A percentile compares a stretch with the other conserved stretches of the same genome.
Conservation (phyloP, 2,329 filamentous ascomycete genomes). For the Neodidymelliopsis sp. region DNA sequence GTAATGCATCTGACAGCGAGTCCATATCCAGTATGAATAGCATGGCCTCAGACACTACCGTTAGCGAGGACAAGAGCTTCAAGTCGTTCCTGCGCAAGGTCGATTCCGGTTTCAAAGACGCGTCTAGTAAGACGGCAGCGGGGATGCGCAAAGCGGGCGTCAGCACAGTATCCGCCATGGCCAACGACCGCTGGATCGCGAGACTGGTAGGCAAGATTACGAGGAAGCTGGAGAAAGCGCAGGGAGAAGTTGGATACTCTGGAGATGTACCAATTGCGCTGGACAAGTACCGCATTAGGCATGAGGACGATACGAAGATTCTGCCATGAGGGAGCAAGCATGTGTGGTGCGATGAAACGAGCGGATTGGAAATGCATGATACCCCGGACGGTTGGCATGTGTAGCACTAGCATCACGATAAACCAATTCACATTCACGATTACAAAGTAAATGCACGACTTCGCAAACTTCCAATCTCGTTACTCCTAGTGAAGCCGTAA, state of each 20-base stretch:
- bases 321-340: constrained; percentile 37
- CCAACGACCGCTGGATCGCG: constrained; percentile 64
- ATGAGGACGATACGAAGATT: constrained; percentile 46
- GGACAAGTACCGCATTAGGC: constrained; percentile 47
- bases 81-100: constrained; percentile 36
- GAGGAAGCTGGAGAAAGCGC: constrained; percentile 57
- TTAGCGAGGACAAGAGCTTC: constrained; percentile 30
- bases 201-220: constrained; percentile 61
- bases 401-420: constrained; percentile 2
- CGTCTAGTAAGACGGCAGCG: constrained; percentile 50
- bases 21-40: constrained; percentile 22
- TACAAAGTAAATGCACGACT: too few relatives aligned
- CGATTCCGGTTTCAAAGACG: constrained; percentile 41
- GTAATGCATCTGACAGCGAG: constrained; percentile 30
- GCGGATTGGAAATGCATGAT: constrained; percentile 14
- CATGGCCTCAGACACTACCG: constrained; percentile 29
- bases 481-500: too few relatives aligned
- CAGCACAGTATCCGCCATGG: constrained; percentile 51
- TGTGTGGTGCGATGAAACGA: neutral
- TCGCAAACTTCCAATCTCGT: too few relatives aligned
- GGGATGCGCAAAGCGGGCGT: constrained; percentile 58
- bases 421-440: too few relatives aligned
- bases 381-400: constrained; percentile 13
- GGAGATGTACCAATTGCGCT: constrained; percentile 56
- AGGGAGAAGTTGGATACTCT: constrained; percentile 61